A percentile compares a stretch with the other conserved stretches of the same genome.
phyloP scores from a whole-genome alignment of 2,329 filamentous ascomycete genomes.

The Colletotrichum sansevieriae region DNA sequence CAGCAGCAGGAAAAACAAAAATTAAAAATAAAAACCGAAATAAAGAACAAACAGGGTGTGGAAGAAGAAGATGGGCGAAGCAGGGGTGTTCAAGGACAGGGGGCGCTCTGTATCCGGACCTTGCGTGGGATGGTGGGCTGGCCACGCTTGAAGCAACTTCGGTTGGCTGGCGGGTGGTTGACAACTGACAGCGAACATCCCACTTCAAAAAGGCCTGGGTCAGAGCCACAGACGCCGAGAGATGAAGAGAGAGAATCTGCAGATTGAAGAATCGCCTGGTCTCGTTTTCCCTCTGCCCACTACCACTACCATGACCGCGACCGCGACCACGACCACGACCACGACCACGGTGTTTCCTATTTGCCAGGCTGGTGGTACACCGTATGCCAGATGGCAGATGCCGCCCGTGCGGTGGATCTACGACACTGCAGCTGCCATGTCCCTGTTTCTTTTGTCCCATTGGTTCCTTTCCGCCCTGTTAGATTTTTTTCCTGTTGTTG shows the following conservation, averaged over 20 bases:
- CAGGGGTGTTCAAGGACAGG: constrained; percentile 12
- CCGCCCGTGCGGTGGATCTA: constrained; percentile 34
- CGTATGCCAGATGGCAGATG: constrained; percentile 23
- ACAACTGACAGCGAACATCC: not conserved
- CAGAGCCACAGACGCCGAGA: not conserved
- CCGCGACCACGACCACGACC: too few species aligned
- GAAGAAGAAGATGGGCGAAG: not conserved
- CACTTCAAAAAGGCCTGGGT: not conserved
- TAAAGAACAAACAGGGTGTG: not conserved
- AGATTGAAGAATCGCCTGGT: not conserved
- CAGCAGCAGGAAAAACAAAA: too few species aligned
- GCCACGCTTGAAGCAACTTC: constrained; percentile 5
- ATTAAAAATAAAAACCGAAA: too few species aligned
- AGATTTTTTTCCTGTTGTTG: not conserved
- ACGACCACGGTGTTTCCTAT: too few species aligned
- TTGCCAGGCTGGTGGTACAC: constrained; percentile 2
- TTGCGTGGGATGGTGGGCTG: constrained; percentile 26
- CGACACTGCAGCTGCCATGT: constrained; percentile 16
- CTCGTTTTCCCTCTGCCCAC: too few species aligned
- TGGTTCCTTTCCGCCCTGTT: constrained; percentile 19
- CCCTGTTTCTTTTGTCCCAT: constrained; percentile 9
- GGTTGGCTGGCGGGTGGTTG: not conserved
- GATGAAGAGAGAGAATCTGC: not conserved
- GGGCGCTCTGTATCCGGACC: constrained; percentile 33
- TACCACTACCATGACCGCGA: too few species aligned